These are phyloP conservation scores for Tricholoma sp. DNA, from an alignment of 768 basidiomycete genomes.

Conservation along the genomic window DNA sequence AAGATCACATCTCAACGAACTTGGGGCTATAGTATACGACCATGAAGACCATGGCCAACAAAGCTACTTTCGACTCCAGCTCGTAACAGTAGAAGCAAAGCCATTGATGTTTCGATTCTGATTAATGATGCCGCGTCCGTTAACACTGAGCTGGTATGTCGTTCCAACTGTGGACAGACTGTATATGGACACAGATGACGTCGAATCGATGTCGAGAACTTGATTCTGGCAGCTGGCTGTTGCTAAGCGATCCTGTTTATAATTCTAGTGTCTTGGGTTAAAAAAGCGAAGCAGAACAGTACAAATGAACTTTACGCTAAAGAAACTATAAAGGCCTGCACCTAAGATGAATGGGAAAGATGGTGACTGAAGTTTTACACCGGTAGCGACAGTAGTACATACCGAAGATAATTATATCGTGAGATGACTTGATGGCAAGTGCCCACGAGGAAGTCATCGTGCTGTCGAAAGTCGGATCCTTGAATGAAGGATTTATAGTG, in stretches of 20 bases:
- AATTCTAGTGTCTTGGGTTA: conserved; percentile 35
- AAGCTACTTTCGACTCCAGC: conserved; percentile 33
- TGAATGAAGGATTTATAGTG: conserved; percentile 34
- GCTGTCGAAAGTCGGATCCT: conserved; percentile 49
- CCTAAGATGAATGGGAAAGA: conserved; percentile 27
- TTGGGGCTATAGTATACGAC: too few relatives aligned
- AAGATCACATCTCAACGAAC: neutral
- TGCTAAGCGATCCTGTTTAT: conserved; percentile 42
- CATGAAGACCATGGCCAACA: neutral
- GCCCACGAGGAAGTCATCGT: conserved; percentile 49
- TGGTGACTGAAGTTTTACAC: neutral
- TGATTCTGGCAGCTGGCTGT: conserved; percentile 51
- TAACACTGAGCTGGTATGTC: conserved; percentile 48
- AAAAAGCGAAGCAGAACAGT: neutral
- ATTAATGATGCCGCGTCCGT: conserved; percentile 41
- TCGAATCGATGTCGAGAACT: conserved; percentile 46
- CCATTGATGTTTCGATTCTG: conserved; percentile 49
- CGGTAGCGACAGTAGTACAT: conserved; percentile 11
- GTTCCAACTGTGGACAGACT: conserved; percentile 57
- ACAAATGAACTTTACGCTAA: conserved; percentile 32
- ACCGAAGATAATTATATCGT: conserved; percentile 63
- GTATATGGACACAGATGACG: conserved; percentile 49
- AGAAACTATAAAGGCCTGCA: conserved; percentile 70
- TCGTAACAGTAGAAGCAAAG: conserved; percentile 49
- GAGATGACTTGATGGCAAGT: conserved; percentile 46